phyloP scores from a whole-genome alignment of 371 early-diverging fungal genomes.

The Astathelohania contejeani region DNA sequence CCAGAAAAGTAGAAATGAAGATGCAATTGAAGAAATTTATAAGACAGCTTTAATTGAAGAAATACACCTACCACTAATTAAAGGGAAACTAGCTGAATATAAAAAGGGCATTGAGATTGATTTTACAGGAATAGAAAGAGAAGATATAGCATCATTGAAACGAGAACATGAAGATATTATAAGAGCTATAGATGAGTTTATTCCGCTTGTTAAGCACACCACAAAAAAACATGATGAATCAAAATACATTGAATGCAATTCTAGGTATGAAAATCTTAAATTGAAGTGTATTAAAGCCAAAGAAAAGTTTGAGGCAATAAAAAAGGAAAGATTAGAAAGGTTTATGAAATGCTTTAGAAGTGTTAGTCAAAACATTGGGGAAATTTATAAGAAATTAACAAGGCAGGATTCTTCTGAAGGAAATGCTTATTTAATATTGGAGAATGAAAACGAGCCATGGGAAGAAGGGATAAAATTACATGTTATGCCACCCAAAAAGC shows the following conservation, averaged over 20 bases:
- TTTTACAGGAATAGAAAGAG: conserved; percentile 5
- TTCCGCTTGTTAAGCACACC: not conserved
- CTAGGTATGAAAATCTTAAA: conserved; percentile 28
- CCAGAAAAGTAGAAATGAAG: conserved; percentile 20
- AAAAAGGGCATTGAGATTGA: conserved; percentile 59
- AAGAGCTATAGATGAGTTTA: not conserved
- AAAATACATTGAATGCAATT: conserved; percentile 9
- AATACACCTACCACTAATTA: conserved; percentile 56
- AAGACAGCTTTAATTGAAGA: conserved; percentile 56
- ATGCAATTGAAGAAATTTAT: conserved; percentile 55
- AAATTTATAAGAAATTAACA: conserved; percentile 81
- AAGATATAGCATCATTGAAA: conserved; percentile 7
- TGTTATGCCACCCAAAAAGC: conserved; percentile 96
- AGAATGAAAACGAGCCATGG: conserved; percentile 82
- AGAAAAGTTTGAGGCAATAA: conserved; percentile 62
- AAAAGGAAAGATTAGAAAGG: conserved; percentile 59
- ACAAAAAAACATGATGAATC: conserved; percentile 2
- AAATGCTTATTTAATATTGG: conserved; percentile 66
- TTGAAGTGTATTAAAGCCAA: conserved; percentile 35
- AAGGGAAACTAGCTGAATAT: conserved; percentile 71
- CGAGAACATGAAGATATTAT: conserved; percentile 56
- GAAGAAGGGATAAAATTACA: conserved; percentile 78
- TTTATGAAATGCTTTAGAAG: conserved; percentile 76
- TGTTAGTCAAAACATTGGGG: conserved; percentile 68
- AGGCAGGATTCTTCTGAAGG: conserved; percentile 56